Conservation (phyloP, 331 rosid genomes). For the Rhamnella rubrinervis region DNA sequence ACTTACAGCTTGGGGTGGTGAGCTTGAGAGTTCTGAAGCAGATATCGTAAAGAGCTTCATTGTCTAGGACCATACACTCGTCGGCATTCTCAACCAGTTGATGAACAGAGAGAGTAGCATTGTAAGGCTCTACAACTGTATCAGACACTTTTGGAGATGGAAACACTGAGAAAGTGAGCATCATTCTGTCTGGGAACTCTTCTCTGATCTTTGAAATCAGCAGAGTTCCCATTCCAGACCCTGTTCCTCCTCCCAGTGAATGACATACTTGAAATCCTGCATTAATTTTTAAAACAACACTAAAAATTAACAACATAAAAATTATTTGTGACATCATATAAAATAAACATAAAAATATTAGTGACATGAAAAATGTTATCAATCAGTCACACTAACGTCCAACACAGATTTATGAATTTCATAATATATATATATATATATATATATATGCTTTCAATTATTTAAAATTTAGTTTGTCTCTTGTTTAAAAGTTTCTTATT, state of each 20-base stretch:
- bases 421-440: too few relatives aligned
- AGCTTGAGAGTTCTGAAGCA: constrained; percentile 63
- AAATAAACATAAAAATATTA: too few relatives aligned
- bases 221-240: constrained; percentile 77
- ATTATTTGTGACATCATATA: too few relatives aligned
- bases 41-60: constrained; percentile 54
- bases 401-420: too few relatives aligned
- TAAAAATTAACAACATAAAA: too few relatives aligned
- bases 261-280: constrained; percentile 69
- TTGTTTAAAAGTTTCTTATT: too few relatives aligned
- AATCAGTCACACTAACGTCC: too few relatives aligned
- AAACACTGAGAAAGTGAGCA: constrained; percentile 66
- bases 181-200: constrained; percentile 74
- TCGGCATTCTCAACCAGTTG: constrained; percentile 65
- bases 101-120: constrained; percentile 74
- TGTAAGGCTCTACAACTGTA: constrained; percentile 74
- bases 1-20: constrained; percentile 60
- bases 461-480: too few relatives aligned
- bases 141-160: constrained; percentile 77
- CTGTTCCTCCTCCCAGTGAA: constrained; percentile 77
- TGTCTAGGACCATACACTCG: constrained; percentile 63
- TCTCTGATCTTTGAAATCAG: constrained; percentile 73
- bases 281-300: background rate
- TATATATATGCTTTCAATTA: too few relatives aligned
- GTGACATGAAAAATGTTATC: too few relatives aligned